Evolutionary conservation across 225 moss, liverwort and hornwort species (phyloP), one percentile per base, ranked within the genome.

Genomic region (Takakia lepidozioides): DNA sequence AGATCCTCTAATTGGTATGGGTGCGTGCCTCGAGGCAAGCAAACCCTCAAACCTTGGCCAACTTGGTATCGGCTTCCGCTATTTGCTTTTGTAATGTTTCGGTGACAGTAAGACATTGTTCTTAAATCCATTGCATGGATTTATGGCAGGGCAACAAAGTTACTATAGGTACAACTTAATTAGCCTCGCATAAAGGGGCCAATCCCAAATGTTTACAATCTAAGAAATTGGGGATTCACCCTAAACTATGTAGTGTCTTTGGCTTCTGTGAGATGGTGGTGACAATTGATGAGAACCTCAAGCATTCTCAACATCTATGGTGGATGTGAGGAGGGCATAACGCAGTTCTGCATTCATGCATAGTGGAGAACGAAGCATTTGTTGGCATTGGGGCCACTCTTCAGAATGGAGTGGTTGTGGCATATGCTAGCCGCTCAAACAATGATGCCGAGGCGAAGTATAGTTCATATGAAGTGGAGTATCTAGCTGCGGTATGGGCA

Each of bases 1-100:
- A 90, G 73, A 61, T 90, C 87, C 38, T 98, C 95, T 43, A 65
- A 90, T 59, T 98, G 95, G 90, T 98, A 98, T 37, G 90, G 87
- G 40, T 87, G 90, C 56, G 84, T 95, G 38, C 57, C 90, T 10
- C 74, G 95, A 55, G 87, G 87, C 84, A 78, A 71, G 70, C 29
- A 24, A n/a, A n/a, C n/a, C n/a, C n/a, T n/a, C n/a, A n/a, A n/a
- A n/a, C n/a, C n/a, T n/a, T n/a, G n/a, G n/a, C n/a, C n/a, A n/a
- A n/a, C n/a, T n/a, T n/a, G n/a, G 32, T 34, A 13, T 34, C 5
- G 5, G 32, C 32, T 34, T 5, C 5, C 32, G 32, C 32, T 34
- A 5, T 34, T 5, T 13, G 5, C 32, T 34, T 34, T 5, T 34
- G 5, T 5, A 13, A 13, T 34, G 32, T 5, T 13, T 5, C 11